These are phyloP conservation scores for Diaporthe sp. DNA, from an alignment of 2,329 filamentous ascomycete species.

Conservation along the genomic window DNA sequence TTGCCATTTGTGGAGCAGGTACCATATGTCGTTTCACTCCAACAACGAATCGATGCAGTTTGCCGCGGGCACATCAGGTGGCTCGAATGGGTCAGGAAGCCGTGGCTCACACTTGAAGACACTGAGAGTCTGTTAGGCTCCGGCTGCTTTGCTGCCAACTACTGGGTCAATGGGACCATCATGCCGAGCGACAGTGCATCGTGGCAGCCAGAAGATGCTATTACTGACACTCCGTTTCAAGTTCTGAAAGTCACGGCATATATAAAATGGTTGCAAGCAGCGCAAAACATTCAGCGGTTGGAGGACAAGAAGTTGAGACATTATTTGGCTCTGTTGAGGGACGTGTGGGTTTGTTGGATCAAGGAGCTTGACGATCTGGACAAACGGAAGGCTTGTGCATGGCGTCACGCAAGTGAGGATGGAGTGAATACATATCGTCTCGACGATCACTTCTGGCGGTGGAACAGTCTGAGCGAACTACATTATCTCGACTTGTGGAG, in stretches of 20 bases:
- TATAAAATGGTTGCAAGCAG: background rate
- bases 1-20: background rate
- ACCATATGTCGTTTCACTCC: background rate
- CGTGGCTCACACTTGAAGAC: background rate
- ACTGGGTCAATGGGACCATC: conserved; percentile 15
- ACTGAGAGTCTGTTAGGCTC: background rate
- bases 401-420: conserved; percentile 35
- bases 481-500: background rate
- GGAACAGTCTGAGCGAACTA: conserved; percentile 37
- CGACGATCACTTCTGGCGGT: conserved; percentile 42
- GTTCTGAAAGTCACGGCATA: background rate
- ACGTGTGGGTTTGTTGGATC: conserved; percentile 7
- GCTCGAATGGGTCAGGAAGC: background rate
- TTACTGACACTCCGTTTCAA: conserved; percentile 5
- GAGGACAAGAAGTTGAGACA: background rate
- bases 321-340: background rate
- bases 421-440: conserved; percentile 36
- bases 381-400: conserved; percentile 7
- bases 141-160: conserved; percentile 11
- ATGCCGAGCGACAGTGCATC: background rate
- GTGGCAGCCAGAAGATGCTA: background rate
- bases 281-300: background rate
- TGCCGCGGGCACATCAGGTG: conserved; percentile 24
- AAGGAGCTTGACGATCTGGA: background rate
- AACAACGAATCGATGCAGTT: background rate